Percentiles rank a stretch among this genome's conserved stretches.
These are phyloP conservation scores for Chimonanthus salicifolius DNA, from an alignment of 164 flowering plant genomes.

Conservation along the genomic window DNA sequence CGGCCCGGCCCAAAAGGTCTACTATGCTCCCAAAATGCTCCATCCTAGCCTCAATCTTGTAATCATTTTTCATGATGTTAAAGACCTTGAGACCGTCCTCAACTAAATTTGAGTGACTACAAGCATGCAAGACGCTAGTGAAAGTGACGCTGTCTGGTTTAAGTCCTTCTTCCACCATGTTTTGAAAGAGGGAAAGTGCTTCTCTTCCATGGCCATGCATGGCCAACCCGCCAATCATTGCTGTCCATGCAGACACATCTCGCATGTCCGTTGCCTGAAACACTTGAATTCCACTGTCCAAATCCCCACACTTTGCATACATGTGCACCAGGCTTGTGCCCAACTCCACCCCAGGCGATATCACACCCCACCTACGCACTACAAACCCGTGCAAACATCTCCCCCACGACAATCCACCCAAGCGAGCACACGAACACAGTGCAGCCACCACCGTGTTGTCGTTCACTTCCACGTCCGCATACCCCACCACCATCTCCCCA, in stretches of 20 bases:
- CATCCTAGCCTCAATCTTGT: conserved; percentile 25
- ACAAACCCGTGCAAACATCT: conserved; percentile 32
- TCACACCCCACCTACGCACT: conserved; percentile 25
- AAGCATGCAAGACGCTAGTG: conserved; percentile 32
- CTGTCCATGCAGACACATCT: conserved; percentile 32
- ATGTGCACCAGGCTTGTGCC: conserved; percentile 49
- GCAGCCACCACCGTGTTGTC: conserved; percentile 7
- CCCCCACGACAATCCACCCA: conserved; percentile 13
- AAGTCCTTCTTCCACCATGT: conserved; percentile 20
- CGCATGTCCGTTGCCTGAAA: conserved; percentile 18
- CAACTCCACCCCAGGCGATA: conserved; percentile 8
- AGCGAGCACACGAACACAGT: conserved; percentile 10
- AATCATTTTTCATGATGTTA: conserved; percentile 18
- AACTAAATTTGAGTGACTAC: conserved; percentile 39
- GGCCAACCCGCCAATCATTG: conserved; percentile 36
- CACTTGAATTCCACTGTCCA: conserved; percentile 27
- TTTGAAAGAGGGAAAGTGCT: conserved; percentile 21
- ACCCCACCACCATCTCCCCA: conserved; percentile 9
- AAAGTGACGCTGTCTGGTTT: conserved; percentile 32
- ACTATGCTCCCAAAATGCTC: conserved; percentile 43
- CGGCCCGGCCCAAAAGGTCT: conserved; percentile 33
- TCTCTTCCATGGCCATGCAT: conserved; percentile 27
- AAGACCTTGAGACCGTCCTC: conserved; percentile 31
- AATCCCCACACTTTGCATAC: conserved; percentile 81
- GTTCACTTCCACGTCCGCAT: conserved; percentile 6